Evolutionary conservation across 257 asterid genomes (phyloP), one percentile per base, ranked within the genome.

Genomic region (Ocimum tenuiflorum): DNA sequence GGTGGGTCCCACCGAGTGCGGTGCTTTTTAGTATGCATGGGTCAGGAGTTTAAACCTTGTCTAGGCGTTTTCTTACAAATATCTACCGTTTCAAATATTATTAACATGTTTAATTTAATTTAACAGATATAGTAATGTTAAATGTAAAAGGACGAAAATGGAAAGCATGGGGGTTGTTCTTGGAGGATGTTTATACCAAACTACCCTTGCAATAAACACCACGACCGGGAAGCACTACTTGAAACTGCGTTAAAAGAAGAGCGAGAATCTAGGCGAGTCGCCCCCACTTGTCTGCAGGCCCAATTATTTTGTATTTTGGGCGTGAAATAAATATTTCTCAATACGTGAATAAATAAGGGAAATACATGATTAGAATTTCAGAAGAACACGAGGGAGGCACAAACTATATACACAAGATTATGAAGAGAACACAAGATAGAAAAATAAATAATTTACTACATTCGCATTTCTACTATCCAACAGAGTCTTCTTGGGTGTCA

Each of bases 401-500:
- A n/a, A 17, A 24, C 11, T 19, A 67, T 49, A 22, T 52, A 63
- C 69, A 68, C 0, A 22, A 7, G 46, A 12, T 7, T 61, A 59
- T 36, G 57, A 68, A 77, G 76, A 41, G 29, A 67, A 20, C 13
- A 2, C 23, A 57, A 38, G 61, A 45, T 0, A 14, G 24, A 27
- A 1, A 18, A 9, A 27, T 24, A 0, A 53, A 17, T 35, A 55
- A 55, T 3, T 36, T 8, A 33, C 63, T 29, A 7, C 8, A 8
- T 57, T 35, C 47, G 4, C 47, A 17, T 17, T 57, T 24, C 5
- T 27, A 36, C 65, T 60, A 83, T 41, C 83, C 82, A 23, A 76
- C 55, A 0, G 87, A 86, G 69, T 85, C 95, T 54, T 77, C 85
- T 33, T 79, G 82, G 10, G 85, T 88, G 60, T 87, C 91, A 74